Conservation (phyloP, 2,329 filamentous ascomycete species). For the Cryphonectria naterciae region DNA sequence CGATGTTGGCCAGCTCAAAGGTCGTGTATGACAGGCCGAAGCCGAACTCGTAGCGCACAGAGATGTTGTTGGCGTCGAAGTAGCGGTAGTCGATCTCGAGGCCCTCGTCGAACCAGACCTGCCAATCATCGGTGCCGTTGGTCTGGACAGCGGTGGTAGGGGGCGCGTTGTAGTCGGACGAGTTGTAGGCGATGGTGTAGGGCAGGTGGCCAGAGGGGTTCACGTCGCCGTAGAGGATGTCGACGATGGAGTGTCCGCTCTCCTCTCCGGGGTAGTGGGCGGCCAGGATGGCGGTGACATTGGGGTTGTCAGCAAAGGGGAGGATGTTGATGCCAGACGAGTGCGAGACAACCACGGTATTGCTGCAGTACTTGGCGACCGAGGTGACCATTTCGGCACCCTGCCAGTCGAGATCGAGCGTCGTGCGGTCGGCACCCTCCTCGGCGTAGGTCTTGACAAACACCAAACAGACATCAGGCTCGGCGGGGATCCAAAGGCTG, state of each 20-base stretch:
- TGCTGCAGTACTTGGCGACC: slow-evolving; percentile 50
- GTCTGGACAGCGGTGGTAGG: slow-evolving; percentile 44
- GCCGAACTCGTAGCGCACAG: slow-evolving; percentile 67
- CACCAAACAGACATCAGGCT: slow-evolving; percentile 69
- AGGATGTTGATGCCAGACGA: slow-evolving; percentile 64
- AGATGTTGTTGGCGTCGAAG: slow-evolving; percentile 63
- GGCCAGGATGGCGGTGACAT: slow-evolving; percentile 66
- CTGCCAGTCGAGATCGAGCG: slow-evolving; percentile 62
- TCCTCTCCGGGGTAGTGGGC: slow-evolving; percentile 65
- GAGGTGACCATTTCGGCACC: slow-evolving; percentile 63
- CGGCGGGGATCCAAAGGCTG: slow-evolving; percentile 50
- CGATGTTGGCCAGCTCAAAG: slow-evolving; percentile 57
- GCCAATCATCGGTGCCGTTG: slow-evolving; percentile 46
- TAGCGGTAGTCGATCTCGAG: slow-evolving; percentile 71
- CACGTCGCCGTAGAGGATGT: slow-evolving; percentile 64
- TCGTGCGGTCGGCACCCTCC: slow-evolving; percentile 63
- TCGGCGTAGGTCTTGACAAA: slow-evolving; percentile 69
- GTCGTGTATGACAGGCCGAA: slow-evolving; percentile 64
- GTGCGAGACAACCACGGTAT: slow-evolving; percentile 60
- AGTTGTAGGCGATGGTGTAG: slow-evolving; percentile 70
- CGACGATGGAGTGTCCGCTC: slow-evolving; percentile 62
- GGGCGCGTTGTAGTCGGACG: slow-evolving; percentile 50
- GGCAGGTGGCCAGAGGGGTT: slow-evolving; percentile 65
- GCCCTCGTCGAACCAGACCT: slow-evolving; percentile 61
- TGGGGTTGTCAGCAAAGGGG: slow-evolving; percentile 59